Percentiles rank a stretch among this genome's conserved stretches.
Conservation (phyloP, 805 yeast species). For the Zygotorulaspora florentina region DNA sequence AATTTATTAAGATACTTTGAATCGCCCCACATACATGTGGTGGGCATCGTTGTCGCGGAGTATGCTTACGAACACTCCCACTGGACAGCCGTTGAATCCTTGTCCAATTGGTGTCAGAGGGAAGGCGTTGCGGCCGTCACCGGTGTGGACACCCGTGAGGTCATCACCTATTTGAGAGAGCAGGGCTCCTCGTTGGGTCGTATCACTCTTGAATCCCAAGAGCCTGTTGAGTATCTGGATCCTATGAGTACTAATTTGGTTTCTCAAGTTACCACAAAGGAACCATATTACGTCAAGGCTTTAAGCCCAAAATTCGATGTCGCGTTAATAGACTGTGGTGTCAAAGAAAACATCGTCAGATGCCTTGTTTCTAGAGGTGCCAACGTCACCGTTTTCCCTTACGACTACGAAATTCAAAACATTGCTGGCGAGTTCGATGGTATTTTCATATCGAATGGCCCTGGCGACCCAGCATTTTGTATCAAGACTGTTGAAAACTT, state of each 20-base stretch:
- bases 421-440: constrained; percentile 93
- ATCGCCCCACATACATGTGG: constrained; percentile 85
- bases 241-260: constrained; percentile 90
- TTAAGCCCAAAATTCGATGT: constrained; percentile 51
- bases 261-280: constrained; percentile 89
- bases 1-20: constrained; percentile 87
- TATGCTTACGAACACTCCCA: constrained; percentile 96
- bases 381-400: constrained; percentile 93
- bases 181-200: constrained; percentile 92
- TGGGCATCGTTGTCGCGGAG: constrained; percentile 94
- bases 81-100: constrained; percentile 98
- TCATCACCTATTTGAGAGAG: constrained; percentile 90
- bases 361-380: constrained; percentile 94
- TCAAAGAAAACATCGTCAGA: constrained; percentile 93
- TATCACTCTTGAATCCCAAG: constrained; percentile 62
- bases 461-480: constrained; percentile 97
- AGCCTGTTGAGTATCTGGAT: constrained; percentile 61
- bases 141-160: constrained; percentile 95
- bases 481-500: constrained; percentile 69
- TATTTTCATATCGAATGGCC: constrained; percentile 90
- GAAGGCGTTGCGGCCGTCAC: constrained; percentile 95
- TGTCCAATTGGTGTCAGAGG: constrained; percentile 93
- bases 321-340: constrained; percentile 97
- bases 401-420: constrained; percentile 87
- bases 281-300: constrained; percentile 84